Conservation (phyloP, 2,329 filamentous ascomycete genomes). For the Clonostachys byssicola region DNA sequence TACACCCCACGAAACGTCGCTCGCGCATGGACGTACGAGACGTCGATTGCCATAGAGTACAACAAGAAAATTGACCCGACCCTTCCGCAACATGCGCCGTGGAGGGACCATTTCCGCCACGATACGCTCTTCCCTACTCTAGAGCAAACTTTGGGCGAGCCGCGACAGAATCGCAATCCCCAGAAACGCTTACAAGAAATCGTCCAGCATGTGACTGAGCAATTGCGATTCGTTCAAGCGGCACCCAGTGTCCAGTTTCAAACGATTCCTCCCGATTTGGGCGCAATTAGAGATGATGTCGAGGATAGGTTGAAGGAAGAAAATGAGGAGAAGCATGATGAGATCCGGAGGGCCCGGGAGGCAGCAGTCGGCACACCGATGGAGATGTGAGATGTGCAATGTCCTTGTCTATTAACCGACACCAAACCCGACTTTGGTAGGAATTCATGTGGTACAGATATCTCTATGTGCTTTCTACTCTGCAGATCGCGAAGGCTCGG, state of each 20-base stretch:
- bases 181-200: constrained; percentile 72
- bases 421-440: no score
- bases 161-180: constrained; percentile 73
- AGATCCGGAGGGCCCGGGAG: constrained; percentile 46
- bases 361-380: constrained; percentile 53
- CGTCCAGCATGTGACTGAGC: constrained; percentile 74
- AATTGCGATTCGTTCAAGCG: constrained; percentile 78
- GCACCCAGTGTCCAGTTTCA: constrained; percentile 86
- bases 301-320: constrained; percentile 65
- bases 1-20: constrained; percentile 97
- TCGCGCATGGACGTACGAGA: constrained; percentile 95
- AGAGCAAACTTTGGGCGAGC: constrained; percentile 65
- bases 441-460: no score
- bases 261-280: constrained; percentile 73
- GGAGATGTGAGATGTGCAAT: constrained; percentile 36
- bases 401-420: no score
- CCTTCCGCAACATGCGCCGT: constrained; percentile 77
- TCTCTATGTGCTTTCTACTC: no score
- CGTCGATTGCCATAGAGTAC: constrained; percentile 78
- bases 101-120: constrained; percentile 83
- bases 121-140: constrained; percentile 86
- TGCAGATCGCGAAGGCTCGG: no score
- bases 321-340: constrained; percentile 50
- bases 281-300: constrained; percentile 62
- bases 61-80: constrained; percentile 65